phyloP scores from a whole-genome alignment of 1,139 yeast genomes.

The Geotrichum phurueaensis region DNA sequence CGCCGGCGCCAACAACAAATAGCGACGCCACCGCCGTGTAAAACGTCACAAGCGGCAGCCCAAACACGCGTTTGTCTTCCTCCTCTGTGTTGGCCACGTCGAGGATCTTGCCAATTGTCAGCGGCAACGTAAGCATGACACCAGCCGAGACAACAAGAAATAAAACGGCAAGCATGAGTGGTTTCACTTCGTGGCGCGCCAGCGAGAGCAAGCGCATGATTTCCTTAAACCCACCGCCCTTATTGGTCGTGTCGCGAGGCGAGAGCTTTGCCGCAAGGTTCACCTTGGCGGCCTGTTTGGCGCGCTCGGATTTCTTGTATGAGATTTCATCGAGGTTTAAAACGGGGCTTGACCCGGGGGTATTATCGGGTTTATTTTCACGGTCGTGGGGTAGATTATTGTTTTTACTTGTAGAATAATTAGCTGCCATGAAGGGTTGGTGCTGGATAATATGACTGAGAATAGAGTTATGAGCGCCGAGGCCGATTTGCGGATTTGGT shows the following conservation, averaged over 20 bases:
- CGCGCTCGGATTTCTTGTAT: slow-evolving; percentile 27
- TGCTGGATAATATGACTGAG: background rate
- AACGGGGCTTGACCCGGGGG: too few species aligned
- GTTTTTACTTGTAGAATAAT: background rate
- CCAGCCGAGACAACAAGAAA: slow-evolving; percentile 49
- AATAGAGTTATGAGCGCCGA: background rate
- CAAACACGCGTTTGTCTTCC: slow-evolving; percentile 39
- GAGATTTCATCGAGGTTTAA: background rate
- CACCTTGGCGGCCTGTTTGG: slow-evolving; percentile 33
- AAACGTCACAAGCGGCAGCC: slow-evolving; percentile 45
- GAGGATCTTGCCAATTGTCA: slow-evolving; percentile 67
- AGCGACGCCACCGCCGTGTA: slow-evolving; percentile 47
- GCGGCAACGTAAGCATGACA: slow-evolving; percentile 71
- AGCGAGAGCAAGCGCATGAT: slow-evolving; percentile 45
- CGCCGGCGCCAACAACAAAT: slow-evolving; percentile 61
- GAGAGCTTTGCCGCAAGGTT: slow-evolving; percentile 34
- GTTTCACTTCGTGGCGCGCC: slow-evolving; percentile 46
- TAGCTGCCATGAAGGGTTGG: background rate
- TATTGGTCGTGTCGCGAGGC: slow-evolving; percentile 22
- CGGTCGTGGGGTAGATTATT: background rate
- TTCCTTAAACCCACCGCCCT: slow-evolving; percentile 42
- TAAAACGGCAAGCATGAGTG: slow-evolving; percentile 57
- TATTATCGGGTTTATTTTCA: background rate
- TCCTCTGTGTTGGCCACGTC: slow-evolving; percentile 50
- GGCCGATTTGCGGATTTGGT: background rate